Evolutionary conservation across 768 basidiomycete genomes (phyloP).

Genomic region (Lactarius quietus): DNA sequence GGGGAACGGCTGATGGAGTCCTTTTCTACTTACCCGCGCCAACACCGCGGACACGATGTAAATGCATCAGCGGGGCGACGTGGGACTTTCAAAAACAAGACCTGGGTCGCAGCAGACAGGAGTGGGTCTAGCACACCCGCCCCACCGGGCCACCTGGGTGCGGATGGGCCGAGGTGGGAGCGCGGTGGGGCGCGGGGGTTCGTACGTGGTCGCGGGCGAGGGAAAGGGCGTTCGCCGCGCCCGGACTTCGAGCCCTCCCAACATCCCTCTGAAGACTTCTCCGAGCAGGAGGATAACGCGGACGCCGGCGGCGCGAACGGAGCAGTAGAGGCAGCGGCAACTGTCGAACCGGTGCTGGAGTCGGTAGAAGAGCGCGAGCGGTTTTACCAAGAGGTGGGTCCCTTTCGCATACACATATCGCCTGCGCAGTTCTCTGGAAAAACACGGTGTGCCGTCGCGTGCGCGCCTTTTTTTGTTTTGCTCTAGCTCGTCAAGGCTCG

Average conservation of each 20-base stretch:
- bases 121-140: conserved; percentile 15
- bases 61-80: conserved; percentile 8
- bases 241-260: conserved; percentile 18
- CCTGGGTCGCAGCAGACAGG: conserved; percentile 20
- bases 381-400: conserved; percentile 67
- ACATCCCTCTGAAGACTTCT: conserved; percentile 27
- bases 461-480: conserved; percentile 22
- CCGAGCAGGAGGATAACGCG: conserved; percentile 31
- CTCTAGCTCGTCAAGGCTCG: conserved; percentile 65
- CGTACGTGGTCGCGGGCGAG: conserved; percentile 39
- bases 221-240: conserved; percentile 39
- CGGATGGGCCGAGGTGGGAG: conserved; percentile 58
- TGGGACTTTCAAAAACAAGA: conserved; percentile 25
- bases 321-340: conserved; percentile 33
- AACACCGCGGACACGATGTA: conserved; percentile 16
- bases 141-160: conserved; percentile 22
- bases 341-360: conserved; percentile 42
- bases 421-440: conserved; percentile 7
- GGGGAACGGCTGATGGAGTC: conserved; percentile 14
- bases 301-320: conserved; percentile 35
- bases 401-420: not conserved
- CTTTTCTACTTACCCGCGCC: conserved; percentile 8
- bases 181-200: conserved; percentile 47
- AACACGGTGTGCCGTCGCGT: conserved; percentile 8
- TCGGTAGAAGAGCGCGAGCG: conserved; percentile 60